Percentiles rank a stretch among this genome's conserved stretches.
Conservation (phyloP, 1,284 basidiomycete species). For the Papiliotrema terrestris region DNA sequence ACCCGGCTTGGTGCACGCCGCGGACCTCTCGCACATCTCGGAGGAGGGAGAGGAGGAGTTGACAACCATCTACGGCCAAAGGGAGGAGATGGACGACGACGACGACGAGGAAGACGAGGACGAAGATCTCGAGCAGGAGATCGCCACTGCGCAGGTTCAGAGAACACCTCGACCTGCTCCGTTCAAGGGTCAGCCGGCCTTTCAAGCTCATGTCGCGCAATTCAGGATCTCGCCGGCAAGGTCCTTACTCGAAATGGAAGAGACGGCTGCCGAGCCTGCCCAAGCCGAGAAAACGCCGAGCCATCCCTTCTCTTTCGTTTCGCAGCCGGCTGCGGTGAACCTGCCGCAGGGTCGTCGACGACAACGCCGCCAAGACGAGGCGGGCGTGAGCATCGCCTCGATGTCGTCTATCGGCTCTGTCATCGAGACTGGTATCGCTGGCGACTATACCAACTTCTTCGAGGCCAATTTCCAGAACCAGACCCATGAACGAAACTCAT, state of each 20-base stretch:
- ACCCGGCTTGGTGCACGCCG: not conserved
- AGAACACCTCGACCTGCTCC: conserved; percentile 13
- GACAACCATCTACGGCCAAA: not conserved
- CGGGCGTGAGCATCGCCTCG: conserved; percentile 48
- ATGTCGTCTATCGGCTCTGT: conserved; percentile 74
- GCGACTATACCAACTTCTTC: conserved; percentile 70
- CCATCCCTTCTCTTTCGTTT: conserved; percentile 3
- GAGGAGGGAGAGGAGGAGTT: not conserved
- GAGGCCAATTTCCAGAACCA: conserved; percentile 51
- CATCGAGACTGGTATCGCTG: conserved; percentile 59
- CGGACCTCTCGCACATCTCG: not conserved
- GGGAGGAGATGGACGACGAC: not conserved
- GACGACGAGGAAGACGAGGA: conserved; percentile 10
- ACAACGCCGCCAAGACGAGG: not conserved
- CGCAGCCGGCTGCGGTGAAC: not conserved
- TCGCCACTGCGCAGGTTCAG: not conserved
- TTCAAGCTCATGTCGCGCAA: conserved; percentile 31
- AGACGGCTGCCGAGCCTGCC: no score
- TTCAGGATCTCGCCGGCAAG: not conserved
- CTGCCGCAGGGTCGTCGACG: not conserved
- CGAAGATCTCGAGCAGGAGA: conserved; percentile 5
- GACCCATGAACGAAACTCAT: conserved; percentile 1
- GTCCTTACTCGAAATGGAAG: not conserved
- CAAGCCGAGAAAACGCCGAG: not conserved
- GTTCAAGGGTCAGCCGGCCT: conserved; percentile 37